phyloP scores from a whole-genome alignment of 2,329 filamentous ascomycete species.

The Cladophialophora psammophila region DNA sequence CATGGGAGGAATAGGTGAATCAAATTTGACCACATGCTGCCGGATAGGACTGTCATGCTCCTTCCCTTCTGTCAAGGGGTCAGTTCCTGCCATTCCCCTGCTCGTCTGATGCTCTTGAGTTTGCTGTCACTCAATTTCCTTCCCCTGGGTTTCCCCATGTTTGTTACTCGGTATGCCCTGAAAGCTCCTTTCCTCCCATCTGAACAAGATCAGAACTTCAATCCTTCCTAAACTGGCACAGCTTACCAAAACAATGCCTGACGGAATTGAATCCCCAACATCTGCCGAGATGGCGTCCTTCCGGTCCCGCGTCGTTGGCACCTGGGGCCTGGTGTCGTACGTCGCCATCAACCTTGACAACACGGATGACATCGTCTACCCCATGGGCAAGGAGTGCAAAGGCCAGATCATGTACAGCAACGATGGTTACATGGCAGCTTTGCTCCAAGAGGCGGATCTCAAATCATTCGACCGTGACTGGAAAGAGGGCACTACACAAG shows the following conservation, averaged over 20 bases:
- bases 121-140: not conserved
- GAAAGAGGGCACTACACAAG: conserved; percentile 18
- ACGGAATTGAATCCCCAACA: not conserved
- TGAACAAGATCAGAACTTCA: not conserved
- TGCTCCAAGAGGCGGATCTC: conserved; percentile 28
- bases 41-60: not conserved
- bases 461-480: conserved; percentile 22
- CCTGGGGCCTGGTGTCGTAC: conserved; percentile 33
- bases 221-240: not conserved
- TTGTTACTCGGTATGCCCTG: not conserved
- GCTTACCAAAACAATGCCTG: not conserved
- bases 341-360: conserved; percentile 20
- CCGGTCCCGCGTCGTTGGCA: conserved; percentile 27
- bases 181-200: not conserved
- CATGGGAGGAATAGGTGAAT: not conserved
- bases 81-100: not conserved
- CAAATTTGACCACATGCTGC: not conserved
- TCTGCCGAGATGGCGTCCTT: conserved; percentile 23
- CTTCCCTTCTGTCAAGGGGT: not conserved
- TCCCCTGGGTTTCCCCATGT: not conserved
- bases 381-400: conserved; percentile 30
- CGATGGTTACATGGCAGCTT: conserved; percentile 34
- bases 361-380: conserved; percentile 26
- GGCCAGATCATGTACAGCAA: conserved; percentile 35
- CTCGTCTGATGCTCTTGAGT: not conserved